These are phyloP conservation scores for Pythium periplocum DNA, from an alignment of 352 stramenopile genomes.

Conservation along the genomic window DNA sequence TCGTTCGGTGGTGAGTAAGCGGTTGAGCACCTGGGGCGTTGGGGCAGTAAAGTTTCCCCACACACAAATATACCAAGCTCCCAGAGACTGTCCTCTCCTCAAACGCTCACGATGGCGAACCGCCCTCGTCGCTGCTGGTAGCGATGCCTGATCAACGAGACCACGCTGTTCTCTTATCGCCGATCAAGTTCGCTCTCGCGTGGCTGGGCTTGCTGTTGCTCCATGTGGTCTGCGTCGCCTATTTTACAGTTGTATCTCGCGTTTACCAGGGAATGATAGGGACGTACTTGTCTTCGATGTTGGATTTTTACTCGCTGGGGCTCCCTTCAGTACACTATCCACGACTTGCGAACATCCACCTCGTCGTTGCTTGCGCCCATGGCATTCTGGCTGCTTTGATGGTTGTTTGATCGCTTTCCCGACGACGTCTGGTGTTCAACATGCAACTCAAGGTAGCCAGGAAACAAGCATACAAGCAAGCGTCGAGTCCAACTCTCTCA, in stretches of 20 bases:
- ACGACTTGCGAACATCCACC: too few species aligned
- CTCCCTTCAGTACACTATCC: too few species aligned
- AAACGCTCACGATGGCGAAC: too few species aligned
- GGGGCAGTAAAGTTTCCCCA: too few species aligned
- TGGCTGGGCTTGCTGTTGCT: background rate
- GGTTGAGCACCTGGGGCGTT: too few species aligned
- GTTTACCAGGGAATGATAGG: background rate
- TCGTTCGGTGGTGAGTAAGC: too few species aligned
- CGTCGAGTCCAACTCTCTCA: too few species aligned
- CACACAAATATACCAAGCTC: too few species aligned
- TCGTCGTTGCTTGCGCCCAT: background rate
- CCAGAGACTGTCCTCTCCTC: too few species aligned
- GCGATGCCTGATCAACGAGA: background rate
- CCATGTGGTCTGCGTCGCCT: background rate
- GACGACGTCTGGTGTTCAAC: background rate
- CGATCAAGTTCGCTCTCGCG: background rate
- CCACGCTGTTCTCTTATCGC: too few species aligned
- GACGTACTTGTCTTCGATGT: background rate
- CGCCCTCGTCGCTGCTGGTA: background rate
- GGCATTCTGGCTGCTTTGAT: constrained; percentile 1
- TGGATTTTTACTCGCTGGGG: too few species aligned
- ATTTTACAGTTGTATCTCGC: background rate
- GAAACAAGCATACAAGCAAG: too few species aligned
- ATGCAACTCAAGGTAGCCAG: background rate
- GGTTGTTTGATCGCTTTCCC: constrained; percentile 3